phyloP scores from a whole-genome alignment of 2,329 filamentous ascomycete genomes.

The Colletotrichum sp. region DNA sequence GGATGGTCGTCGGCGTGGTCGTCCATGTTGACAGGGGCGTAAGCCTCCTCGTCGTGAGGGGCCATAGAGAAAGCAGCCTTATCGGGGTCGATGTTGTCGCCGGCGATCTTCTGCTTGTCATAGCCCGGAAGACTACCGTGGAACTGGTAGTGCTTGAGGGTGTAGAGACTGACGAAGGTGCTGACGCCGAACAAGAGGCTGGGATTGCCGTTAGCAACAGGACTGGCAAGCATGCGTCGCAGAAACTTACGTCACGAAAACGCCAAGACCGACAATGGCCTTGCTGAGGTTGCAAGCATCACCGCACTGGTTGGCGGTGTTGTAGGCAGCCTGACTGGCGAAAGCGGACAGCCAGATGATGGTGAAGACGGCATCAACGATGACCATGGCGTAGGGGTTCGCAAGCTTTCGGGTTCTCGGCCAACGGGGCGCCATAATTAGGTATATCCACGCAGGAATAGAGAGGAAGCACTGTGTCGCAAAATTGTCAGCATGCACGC shows the following conservation, averaged over 20 bases:
- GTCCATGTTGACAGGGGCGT: conserved; percentile 64
- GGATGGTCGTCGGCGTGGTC: conserved; percentile 49
- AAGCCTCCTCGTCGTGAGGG: conserved; percentile 70
- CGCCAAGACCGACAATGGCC: conserved; percentile 65
- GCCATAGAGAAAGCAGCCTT: conserved; percentile 73
- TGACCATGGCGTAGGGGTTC: conserved; percentile 65
- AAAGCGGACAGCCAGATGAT: conserved; percentile 73
- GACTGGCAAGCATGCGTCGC: not conserved
- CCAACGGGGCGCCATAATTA: conserved; percentile 69
- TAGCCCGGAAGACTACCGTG: conserved; percentile 68
- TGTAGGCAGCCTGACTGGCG: conserved; percentile 69
- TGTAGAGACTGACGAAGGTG: conserved; percentile 63
- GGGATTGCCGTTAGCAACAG: conserved; percentile 19
- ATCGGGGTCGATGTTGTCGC: conserved; percentile 67
- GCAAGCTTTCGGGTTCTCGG: conserved; percentile 65
- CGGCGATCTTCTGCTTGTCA: conserved; percentile 50
- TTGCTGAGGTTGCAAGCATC: conserved; percentile 65
- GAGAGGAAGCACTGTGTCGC: conserved; percentile 66
- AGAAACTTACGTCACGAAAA: conserved; percentile 64
- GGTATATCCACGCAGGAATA: conserved; percentile 68
- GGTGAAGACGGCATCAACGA: conserved; percentile 61
- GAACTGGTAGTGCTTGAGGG: conserved; percentile 65
- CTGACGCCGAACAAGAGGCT: conserved; percentile 62
- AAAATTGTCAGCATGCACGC: conserved; percentile 1
- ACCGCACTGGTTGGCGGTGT: conserved; percentile 60